Base-by-base conservation (phyloP, 2,329 filamentous ascomycete species). In the Colletotrichum sp. region DNA sequence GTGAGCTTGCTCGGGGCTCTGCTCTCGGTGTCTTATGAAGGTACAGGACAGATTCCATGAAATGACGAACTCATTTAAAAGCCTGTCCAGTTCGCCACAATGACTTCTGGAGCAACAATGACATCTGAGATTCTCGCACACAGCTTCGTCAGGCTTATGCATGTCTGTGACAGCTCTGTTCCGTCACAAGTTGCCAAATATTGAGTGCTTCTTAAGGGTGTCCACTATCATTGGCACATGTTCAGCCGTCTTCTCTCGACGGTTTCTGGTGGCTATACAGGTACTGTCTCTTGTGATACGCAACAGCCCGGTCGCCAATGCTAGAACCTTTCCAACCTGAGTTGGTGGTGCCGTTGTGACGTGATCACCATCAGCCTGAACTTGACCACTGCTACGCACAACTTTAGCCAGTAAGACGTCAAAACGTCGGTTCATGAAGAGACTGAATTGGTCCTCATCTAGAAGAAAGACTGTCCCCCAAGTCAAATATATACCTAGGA, bases 401-500 rank as follows among this genome's bases (percentile, higher is more conserved):
- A 7, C n/a, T n/a, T 3, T 49, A 49, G 44, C 6, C 3, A 49
- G 18, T 13, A 13, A 12, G 6, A n/a, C 44, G 18, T 7, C 0
- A 18, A 6, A 49, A 49, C 10, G 18, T 7, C 9, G 18, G 6
- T 0, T 2, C 3, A 1, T 36, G 0, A 3, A 36, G 6, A 36
- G 34, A 1, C 1, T 16, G 0, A 3, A 49, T 49, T 49, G 18
- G 10, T 4, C 3, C 44, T 49, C 3, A 13, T 49, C 12, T 7
- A 49, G 6, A 49, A 1, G n/a, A 21, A 49, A n/a, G 10, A 5
- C 6, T 21, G 18, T 21, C 0, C 2, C 10, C 44, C 44, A 49
- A 49, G 2, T 21, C n/a, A 4, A 49, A 49, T 49, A 49, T 13
- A 13, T 16, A 36, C 34, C 34, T 49, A 21, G 6, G n/a, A n/a